A percentile compares a stretch with the other conserved stretches of the same genome.
Evolutionary conservation across 768 basidiomycete species (phyloP).

Genomic region (Lactarius pseudohatsudake): DNA sequence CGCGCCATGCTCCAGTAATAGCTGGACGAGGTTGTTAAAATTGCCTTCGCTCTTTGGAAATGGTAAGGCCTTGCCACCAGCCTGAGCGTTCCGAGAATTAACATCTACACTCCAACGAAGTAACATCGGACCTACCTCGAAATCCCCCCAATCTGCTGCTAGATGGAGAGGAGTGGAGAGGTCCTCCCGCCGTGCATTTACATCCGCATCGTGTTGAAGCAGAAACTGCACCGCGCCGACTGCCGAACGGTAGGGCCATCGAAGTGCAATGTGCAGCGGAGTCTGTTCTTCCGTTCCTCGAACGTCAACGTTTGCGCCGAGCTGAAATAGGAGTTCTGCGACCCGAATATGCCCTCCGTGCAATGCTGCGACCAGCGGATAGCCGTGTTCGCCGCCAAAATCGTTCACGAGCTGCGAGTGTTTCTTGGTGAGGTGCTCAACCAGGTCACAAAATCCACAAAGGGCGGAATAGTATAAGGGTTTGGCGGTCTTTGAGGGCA

Average conservation of each 20-base stretch:
- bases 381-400: background rate
- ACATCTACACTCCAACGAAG: background rate
- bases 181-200: background rate
- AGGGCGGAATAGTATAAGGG: background rate
- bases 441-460: background rate
- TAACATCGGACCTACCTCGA: background rate
- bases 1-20: too few relatives aligned
- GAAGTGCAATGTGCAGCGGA: background rate
- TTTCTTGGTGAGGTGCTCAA: background rate
- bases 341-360: background rate
- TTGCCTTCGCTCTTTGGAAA: too few relatives aligned
- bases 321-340: background rate
- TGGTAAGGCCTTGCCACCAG: too few relatives aligned
- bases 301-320: background rate
- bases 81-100: background rate
- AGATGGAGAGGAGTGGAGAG: background rate
- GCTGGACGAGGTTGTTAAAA: too few relatives aligned
- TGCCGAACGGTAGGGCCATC: background rate
- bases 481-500: too few relatives aligned
- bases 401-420: background rate
- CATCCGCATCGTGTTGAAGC: background rate
- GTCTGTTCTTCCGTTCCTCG: background rate
- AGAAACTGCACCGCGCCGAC: background rate
- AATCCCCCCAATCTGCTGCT: background rate
- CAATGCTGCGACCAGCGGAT: background rate